These are phyloP conservation scores for Hanseniaspora opuntiae DNA, from an alignment of 805 yeast species.

Conservation along the genomic window DNA sequence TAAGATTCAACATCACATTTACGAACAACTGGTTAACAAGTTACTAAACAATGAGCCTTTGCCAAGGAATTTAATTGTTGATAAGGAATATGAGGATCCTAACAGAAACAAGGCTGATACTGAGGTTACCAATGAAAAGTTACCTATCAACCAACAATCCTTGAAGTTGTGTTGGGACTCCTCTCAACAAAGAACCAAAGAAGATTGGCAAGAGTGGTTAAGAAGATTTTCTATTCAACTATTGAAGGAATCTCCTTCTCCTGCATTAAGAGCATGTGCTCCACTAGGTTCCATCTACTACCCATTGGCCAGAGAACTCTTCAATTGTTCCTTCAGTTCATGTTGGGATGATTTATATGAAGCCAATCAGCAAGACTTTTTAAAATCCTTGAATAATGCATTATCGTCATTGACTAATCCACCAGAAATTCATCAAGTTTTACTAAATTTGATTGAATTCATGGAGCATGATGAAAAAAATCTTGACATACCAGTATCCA, in stretches of 20 bases:
- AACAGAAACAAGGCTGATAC: slow-evolving; percentile 30
- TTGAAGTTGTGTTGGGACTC: slow-evolving; percentile 86
- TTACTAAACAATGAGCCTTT: slow-evolving; percentile 73
- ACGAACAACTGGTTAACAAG: slow-evolving; percentile 69
- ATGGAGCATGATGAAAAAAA: slow-evolving; percentile 97
- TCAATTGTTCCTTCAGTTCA: slow-evolving; percentile 87
- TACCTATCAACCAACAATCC: slow-evolving; percentile 52
- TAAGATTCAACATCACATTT: slow-evolving; percentile 55
- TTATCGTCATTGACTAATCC: slow-evolving; percentile 82
- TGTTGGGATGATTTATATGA: slow-evolving; percentile 90
- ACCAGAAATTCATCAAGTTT: slow-evolving; percentile 85
- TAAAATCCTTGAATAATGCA: slow-evolving; percentile 73
- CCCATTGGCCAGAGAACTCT: slow-evolving; percentile 78
- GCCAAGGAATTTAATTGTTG: slow-evolving; percentile 61
- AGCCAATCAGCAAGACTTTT: slow-evolving; percentile 78
- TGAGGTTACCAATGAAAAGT: slow-evolving; percentile 56
- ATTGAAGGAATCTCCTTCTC: slow-evolving; percentile 84
- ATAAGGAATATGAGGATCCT: slow-evolving; percentile 39
- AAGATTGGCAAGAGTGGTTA: slow-evolving; percentile 98
- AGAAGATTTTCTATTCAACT: slow-evolving; percentile 73
- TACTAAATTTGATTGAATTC: slow-evolving; percentile 81
- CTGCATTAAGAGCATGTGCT: slow-evolving; percentile 85
- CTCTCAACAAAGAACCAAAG: slow-evolving; percentile 72
- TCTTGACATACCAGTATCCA: slow-evolving; percentile 77
- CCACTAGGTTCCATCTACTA: slow-evolving; percentile 74